These are phyloP conservation scores for Alternaria brassicae DNA, from an alignment of 2,329 filamentous ascomycete genomes.

Conservation along the genomic window DNA sequence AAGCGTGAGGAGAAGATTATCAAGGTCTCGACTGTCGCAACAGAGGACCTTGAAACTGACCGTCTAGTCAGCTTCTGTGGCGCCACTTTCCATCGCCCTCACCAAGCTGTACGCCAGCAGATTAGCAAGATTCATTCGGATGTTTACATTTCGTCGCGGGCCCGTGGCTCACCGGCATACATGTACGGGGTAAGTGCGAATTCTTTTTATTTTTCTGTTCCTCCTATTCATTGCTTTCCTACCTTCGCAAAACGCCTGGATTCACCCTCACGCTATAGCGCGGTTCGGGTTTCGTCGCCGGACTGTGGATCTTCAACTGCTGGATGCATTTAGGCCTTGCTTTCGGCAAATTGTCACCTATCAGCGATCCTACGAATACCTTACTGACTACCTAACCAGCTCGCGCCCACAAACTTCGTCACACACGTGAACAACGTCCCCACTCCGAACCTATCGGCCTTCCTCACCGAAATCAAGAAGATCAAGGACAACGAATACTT, in stretches of 20 bases:
- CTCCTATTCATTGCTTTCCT: neutral
- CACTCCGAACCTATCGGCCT: constrained; percentile 81
- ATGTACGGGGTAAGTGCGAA: constrained; percentile 45
- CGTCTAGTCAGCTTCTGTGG: constrained; percentile 94
- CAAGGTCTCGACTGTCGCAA: constrained; percentile 82
- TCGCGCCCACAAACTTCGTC: constrained; percentile 97
- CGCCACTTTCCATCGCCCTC: constrained; percentile 88
- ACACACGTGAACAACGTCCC: constrained; percentile 90
- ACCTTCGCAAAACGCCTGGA: no score
- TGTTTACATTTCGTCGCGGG: constrained; percentile 88
- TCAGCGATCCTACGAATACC: neutral
- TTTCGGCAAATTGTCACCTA: neutral
- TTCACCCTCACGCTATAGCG: no score
- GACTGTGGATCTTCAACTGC: neutral
- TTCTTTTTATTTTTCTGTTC: constrained; percentile 50
- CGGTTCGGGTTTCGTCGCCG: neutral
- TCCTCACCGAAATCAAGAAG: constrained; percentile 80
- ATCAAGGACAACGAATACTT: constrained; percentile 99
- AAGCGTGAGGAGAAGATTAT: constrained; percentile 80
- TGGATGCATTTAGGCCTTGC: neutral
- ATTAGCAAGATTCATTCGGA: constrained; percentile 96
- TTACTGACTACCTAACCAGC: constrained; percentile 61
- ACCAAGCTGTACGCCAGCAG: constrained; percentile 95
- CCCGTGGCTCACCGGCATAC: constrained; percentile 47
- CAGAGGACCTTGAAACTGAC: constrained; percentile 89